phyloP scores from a whole-genome alignment of 768 basidiomycete genomes.

The Lenzites betulinus region DNA sequence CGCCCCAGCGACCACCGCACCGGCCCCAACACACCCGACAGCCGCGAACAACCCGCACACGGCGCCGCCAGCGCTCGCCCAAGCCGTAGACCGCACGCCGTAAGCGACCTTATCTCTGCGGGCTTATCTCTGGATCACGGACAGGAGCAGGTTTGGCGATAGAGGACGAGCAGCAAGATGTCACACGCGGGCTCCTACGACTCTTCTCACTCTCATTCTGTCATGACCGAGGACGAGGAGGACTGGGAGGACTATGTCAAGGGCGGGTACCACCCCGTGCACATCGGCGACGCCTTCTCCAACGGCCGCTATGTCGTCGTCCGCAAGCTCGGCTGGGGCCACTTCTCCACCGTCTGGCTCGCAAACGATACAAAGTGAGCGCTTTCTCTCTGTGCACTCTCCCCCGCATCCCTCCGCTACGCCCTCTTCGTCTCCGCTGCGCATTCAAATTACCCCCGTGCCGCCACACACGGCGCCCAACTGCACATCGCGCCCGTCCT shows the following conservation, averaged over 20 bases:
- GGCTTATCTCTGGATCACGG: constrained; percentile 20
- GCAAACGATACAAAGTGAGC: constrained; percentile 80
- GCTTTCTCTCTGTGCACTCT: constrained; percentile 2
- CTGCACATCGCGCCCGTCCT: constrained; percentile 1
- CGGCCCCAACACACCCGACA: not conserved
- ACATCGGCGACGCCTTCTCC: constrained; percentile 90
- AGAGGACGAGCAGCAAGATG: constrained; percentile 24
- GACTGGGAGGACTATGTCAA: constrained; percentile 83
- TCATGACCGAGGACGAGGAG: constrained; percentile 91
- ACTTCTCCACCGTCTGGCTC: constrained; percentile 93
- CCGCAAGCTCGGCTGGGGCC: constrained; percentile 94
- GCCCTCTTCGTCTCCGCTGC: not conserved
- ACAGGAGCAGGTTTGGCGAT: constrained; percentile 3
- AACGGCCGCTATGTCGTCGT: constrained; percentile 88
- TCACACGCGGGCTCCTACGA: constrained; percentile 39
- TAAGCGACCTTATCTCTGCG: constrained; percentile 19
- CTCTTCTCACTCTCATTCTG: constrained; percentile 71
- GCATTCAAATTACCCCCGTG: not conserved
- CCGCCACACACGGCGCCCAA: not conserved
- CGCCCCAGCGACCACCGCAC: not conserved
- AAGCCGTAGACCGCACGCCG: not conserved
- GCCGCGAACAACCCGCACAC: not conserved
- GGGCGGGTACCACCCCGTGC: constrained; percentile 88
- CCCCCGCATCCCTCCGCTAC: constrained; percentile 14
- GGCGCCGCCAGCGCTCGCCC: not conserved